Conservation (phyloP, 306 rosid species). For the Ammopiptanthus mongolicus region DNA sequence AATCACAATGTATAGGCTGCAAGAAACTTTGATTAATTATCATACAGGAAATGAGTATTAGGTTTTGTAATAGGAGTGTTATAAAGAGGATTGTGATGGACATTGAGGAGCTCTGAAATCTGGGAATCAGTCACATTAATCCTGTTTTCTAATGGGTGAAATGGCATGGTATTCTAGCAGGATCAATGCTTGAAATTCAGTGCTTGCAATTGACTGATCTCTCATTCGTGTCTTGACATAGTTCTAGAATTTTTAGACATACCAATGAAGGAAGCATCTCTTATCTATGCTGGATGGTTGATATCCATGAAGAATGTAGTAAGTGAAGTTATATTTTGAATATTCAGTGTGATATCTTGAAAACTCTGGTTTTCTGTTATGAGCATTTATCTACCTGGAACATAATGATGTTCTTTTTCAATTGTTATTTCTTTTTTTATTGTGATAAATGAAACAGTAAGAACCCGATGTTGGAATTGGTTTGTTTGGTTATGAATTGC, state of each 20-base stretch:
- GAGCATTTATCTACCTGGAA: conserved; percentile 13
- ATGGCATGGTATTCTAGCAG: conserved; percentile 22
- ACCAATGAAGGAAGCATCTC: conserved; percentile 23
- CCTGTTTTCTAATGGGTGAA: conserved; percentile 14
- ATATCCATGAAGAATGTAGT: conserved; percentile 2
- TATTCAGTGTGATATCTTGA: conserved; percentile 10
- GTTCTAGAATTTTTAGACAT: conserved; percentile 15
- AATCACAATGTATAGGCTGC: conserved; percentile 88
- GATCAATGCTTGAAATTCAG: conserved; percentile 26
- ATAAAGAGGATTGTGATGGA: conserved; percentile 29
- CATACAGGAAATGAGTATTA: conserved; percentile 6
- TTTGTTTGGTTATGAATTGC: neutral
- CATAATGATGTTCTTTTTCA: neutral
- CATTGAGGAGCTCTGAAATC: conserved; percentile 36
- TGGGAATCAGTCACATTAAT: conserved; percentile 20
- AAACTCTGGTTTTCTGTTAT: conserved; percentile 10
- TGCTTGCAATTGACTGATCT: conserved; percentile 26
- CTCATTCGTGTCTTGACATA: conserved; percentile 5
- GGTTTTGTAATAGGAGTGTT: conserved; percentile 25
- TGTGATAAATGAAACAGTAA: neutral
- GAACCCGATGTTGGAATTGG: conserved; percentile 4
- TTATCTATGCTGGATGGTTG: conserved; percentile 24
- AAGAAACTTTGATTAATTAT: conserved; percentile 52
- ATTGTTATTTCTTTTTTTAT: neutral
- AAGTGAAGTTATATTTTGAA: conserved; percentile 1